Base-by-base conservation (phyloP, 2,329 filamentous ascomycete genomes). In the Nakataea oryzae region DNA sequence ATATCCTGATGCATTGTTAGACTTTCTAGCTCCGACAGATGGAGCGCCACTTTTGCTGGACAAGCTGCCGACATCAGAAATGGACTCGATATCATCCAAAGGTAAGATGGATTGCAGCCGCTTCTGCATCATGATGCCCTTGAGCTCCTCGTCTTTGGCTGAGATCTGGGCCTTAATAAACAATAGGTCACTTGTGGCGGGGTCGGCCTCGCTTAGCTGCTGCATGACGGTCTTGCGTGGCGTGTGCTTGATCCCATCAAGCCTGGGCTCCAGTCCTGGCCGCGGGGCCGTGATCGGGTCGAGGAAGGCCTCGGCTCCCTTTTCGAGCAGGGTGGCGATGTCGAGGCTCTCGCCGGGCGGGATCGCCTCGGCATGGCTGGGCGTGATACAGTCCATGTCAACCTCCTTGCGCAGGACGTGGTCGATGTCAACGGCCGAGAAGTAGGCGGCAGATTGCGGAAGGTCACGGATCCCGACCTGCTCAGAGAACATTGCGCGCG, bases 371-470 rank as follows among this genome's bases (percentile, higher is more conserved):
- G 83, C 82, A 73, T 99, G 90, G 56, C 89, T 95, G 0, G 95
- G 95, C 0, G 95, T 99, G 56, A 97, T 76, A 72, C 95, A 99
- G 70, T 96, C 90, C 91, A 99, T 96, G 73, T 99, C 89, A 4
- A 99, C 96, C 74, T 99, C 95, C 73, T 99, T 99, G 60, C 95
- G 85, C n/a, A 99, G 80, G 3, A 99, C 93, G 68, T 91, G 87
- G 70, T 99, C 95, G 66, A 99, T 90, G 70, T 99, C 95, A 7
- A 99, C 86, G 3, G 95, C 93, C 1, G 90, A 96, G 75, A 99
- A 99, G 75, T 92, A 99, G 11, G 95, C 95, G 69, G 93, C 97
- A 0, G 89, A 87, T 70, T 97, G 95, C 0, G 96, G 95, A 12
- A 99, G 82, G 70, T 99, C 95, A 66, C 96, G 81, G 69, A 99